These are phyloP conservation scores for Penicillium sp. DNA, from an alignment of 2,329 filamentous ascomycete species.

Conservation along the genomic window DNA sequence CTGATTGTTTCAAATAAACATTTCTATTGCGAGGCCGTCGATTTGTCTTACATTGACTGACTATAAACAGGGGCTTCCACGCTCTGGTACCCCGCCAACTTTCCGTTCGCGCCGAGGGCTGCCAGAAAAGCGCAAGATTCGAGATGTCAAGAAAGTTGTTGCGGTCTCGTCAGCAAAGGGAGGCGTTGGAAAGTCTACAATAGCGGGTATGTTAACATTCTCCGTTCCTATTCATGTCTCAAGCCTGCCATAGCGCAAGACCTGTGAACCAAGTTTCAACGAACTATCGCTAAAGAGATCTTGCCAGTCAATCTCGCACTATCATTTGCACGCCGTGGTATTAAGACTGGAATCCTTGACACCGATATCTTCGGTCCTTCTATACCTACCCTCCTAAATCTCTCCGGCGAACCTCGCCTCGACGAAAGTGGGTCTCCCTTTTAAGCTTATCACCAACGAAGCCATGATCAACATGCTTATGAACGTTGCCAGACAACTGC, in stretches of 20 bases:
- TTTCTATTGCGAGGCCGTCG: background rate
- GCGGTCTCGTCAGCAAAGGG: slow-evolving; percentile 97
- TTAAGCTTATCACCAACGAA: background rate
- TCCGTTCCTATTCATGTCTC: background rate
- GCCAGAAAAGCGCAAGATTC: slow-evolving; percentile 75
- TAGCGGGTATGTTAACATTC: slow-evolving; percentile 60
- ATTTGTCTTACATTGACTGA: background rate
- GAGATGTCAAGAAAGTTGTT: slow-evolving; percentile 83
- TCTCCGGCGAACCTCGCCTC: slow-evolving; percentile 74
- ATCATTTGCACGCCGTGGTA: slow-evolving; percentile 76
- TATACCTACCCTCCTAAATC: slow-evolving; percentile 82
- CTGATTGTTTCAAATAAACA: background rate
- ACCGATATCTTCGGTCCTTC: slow-evolving; percentile 97
- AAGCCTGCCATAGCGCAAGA: background rate
- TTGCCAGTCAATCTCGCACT: slow-evolving; percentile 71
- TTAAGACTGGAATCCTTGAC: slow-evolving; percentile 83
- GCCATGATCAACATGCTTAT: slow-evolving; percentile 2
- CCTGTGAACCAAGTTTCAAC: background rate
- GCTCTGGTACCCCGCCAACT: slow-evolving; percentile 64
- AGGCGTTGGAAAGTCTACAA: slow-evolving; percentile 95
- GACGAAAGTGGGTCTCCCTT: slow-evolving; percentile 61
- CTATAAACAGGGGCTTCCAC: slow-evolving; percentile 69
- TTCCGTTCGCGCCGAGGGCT: slow-evolving; percentile 75
- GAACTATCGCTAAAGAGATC: background rate
- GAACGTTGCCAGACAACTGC: slow-evolving; percentile 43